These are phyloP conservation scores for Lachancea nothofagi DNA, from an alignment of 805 yeast genomes.

Conservation along the genomic window DNA sequence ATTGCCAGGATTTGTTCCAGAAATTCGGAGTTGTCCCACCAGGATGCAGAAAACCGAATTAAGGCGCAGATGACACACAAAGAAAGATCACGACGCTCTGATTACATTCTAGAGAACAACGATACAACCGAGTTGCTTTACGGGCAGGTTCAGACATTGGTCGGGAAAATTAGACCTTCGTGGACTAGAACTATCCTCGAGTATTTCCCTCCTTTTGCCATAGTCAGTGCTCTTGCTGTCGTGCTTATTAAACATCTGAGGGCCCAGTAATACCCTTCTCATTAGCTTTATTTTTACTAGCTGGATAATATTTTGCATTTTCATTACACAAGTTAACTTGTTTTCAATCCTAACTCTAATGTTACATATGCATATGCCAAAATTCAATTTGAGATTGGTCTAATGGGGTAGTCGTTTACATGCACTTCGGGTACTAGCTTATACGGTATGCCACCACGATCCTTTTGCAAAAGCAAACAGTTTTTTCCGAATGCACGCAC, in stretches of 20 bases:
- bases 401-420: constrained; percentile 26
- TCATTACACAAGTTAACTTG: neutral
- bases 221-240: constrained; percentile 29
- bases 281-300: neutral
- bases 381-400: constrained; percentile 4
- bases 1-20: constrained; percentile 56
- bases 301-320: no score
- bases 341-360: constrained; percentile 2
- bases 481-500: constrained; percentile 34
- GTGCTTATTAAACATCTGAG: constrained; percentile 23
- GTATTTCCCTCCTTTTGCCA: constrained; percentile 40
- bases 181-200: constrained; percentile 28
- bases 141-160: constrained; percentile 38
- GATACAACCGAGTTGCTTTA: constrained; percentile 40
- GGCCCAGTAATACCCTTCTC: neutral
- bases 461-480: constrained; percentile 26
- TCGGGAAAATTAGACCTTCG: constrained; percentile 38
- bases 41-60: constrained; percentile 70
- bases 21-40: constrained; percentile 57
- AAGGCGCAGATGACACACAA: constrained; percentile 66
- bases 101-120: constrained; percentile 62
- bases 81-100: constrained; percentile 55
- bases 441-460: constrained; percentile 35
- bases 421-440: constrained; percentile 30
- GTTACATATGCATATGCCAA: constrained; percentile 3